Base-by-base conservation (phyloP, 2,329 filamentous ascomycete species). In the Clathrospora elynae region DNA sequence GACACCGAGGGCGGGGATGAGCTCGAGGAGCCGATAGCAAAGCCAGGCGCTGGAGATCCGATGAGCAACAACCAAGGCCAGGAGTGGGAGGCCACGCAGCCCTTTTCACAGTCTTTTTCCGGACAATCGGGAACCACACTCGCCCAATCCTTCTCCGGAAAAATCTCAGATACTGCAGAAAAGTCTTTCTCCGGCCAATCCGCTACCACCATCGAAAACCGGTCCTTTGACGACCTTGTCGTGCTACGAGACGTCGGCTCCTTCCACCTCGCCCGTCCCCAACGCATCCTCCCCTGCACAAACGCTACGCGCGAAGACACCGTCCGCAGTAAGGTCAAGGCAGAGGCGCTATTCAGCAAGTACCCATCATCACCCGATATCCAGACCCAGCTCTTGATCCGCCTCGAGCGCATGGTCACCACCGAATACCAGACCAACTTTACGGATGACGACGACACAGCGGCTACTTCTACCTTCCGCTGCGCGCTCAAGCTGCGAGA, bases 321-420 rank as follows among this genome's bases (percentile, higher is more conserved):
- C 0, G 23, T 57, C 5, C 42, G 42, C 5, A 29, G 59, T 8
- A 59, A 62, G 19, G 7, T 31, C 9, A 18, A 29, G 6, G 62
- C 60, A 1, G 51, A 52, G 17, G 9, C 32, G 13, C 51, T 66
- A 0, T 30, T 59, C n/a, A 18, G 8, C 23, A 49, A 35, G 7
- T 62, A 57, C 37, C 30, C 34, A 1, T 56, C 64, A 24, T 63
- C 61, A 1, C n/a, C 35, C 0, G 42, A 49, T 0, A 46, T 67
- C 2, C 59, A 54, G 26, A 36, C 40, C 1, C 18, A 33, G 0
- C 45, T 67, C 0, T 29, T 57, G 0, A 39, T 38, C 1, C 54
- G 60, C 0, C 30, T 66, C n/a, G 59, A 66, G 25, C 51, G 53
- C 14, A 64, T 62, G 61, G 29, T 59, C 4, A 32, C 40, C 2